A percentile compares a stretch with the other conserved stretches of the same genome.
These are phyloP conservation scores for Teratosphaeria nubilosa DNA, from an alignment of 2,329 filamentous ascomycete genomes.

Conservation along the genomic window DNA sequence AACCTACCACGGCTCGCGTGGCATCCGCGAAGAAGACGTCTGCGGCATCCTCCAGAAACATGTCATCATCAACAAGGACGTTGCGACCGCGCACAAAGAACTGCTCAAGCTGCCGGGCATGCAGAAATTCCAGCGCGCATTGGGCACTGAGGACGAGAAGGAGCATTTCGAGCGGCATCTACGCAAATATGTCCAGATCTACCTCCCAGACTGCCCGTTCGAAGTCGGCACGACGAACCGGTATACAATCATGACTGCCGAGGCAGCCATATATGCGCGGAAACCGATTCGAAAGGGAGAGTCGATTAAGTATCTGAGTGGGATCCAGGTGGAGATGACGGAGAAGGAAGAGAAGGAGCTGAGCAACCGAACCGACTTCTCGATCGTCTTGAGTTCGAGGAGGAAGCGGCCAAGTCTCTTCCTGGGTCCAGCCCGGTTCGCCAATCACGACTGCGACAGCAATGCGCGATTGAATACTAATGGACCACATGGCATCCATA, in stretches of 20 bases:
- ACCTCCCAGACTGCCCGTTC: conserved; percentile 86
- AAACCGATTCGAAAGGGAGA: conserved; percentile 71
- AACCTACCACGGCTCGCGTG: conserved; percentile 73
- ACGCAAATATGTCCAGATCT: conserved; percentile 84
- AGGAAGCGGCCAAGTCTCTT: conserved; percentile 88
- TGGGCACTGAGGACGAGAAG: conserved; percentile 64
- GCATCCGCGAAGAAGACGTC: conserved; percentile 57
- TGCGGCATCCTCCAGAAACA: conserved; percentile 50
- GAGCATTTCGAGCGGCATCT: conserved; percentile 80
- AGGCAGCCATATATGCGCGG: conserved; percentile 78
- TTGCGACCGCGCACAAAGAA: conserved; percentile 58
- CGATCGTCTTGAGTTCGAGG: conserved; percentile 86
- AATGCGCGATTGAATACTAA: conserved; percentile 81
- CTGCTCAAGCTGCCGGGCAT: conserved; percentile 65
- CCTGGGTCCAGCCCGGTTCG: conserved; percentile 88
- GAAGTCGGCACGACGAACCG: conserved; percentile 90
- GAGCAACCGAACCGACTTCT: conserved; percentile 85
- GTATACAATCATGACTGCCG: conserved; percentile 83
- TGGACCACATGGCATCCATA: conserved; percentile 78
- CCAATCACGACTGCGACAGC: conserved; percentile 92
- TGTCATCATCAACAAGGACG: conserved; percentile 65
- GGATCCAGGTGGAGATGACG: conserved; percentile 86
- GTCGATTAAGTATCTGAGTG: conserved; percentile 79
- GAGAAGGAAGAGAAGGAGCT: conserved; percentile 80
- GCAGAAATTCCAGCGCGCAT: conserved; percentile 55